Evolutionary conservation across 148 eudicot species (phyloP).

Genomic region (Talinum fruticosum): DNA sequence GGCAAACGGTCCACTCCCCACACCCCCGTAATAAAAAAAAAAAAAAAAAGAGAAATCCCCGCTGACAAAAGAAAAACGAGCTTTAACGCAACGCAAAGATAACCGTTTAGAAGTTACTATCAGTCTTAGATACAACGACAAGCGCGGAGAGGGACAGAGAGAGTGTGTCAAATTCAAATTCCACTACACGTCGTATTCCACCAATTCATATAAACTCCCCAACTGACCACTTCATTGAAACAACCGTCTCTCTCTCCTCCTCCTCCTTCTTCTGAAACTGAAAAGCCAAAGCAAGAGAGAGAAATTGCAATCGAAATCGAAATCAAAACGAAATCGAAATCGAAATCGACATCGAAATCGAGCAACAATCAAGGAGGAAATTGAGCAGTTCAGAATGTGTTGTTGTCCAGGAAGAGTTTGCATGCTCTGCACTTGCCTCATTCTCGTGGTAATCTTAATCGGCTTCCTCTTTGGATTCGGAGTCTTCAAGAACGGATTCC

Average conservation of each 20-base stretch:
- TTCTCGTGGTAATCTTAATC: conserved; percentile 39
- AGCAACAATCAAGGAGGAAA: not conserved
- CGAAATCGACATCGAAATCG: not conserved
- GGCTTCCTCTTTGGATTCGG: conserved; percentile 55
- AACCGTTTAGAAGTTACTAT: conserved; percentile 17
- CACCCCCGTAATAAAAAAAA: too few relatives aligned
- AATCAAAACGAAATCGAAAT: not conserved
- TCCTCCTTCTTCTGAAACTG: not conserved
- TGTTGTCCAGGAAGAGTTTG: conserved; percentile 48
- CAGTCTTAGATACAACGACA: too few relatives aligned
- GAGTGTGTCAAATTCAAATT: not conserved
- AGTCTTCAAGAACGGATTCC: conserved; percentile 53
- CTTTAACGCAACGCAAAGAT: conserved; percentile 23
- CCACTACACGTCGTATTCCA: not conserved
- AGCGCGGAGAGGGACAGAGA: not conserved
- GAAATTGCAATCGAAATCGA: too few relatives aligned
- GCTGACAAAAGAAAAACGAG: not conserved
- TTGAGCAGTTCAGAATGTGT: conserved; percentile 46
- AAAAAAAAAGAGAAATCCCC: not conserved
- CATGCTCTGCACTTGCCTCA: conserved; percentile 43
- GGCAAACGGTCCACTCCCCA: too few relatives aligned
- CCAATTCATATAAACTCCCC: not conserved
- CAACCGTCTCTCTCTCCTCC: not conserved
- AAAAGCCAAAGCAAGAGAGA: not conserved
- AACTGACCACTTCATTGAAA: too few relatives aligned